Evolutionary conservation across 2,329 filamentous ascomycete species (phyloP), one percentile per base, ranked within the genome.

Genomic region (Penicillium sp.): DNA sequence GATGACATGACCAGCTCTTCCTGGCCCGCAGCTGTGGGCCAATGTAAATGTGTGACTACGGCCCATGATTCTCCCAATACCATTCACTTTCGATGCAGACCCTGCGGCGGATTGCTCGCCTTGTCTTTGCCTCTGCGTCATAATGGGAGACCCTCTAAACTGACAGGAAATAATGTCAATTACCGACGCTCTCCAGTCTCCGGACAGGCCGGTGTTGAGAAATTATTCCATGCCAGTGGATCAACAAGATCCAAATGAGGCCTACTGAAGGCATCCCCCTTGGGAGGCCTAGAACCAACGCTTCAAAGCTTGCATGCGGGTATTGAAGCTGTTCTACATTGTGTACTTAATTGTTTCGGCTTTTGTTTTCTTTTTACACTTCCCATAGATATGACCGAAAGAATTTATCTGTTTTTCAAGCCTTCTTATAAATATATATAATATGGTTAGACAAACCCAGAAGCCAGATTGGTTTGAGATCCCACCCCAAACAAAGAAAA

Each of bases 241-340:
- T 52, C 34, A 12, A 7, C 21, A 32, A 18, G 42, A 47, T 52
- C 34, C 27, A 23, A 18, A 47, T 37, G 27, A 21, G 32, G 34
- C 34, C 10, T 27, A 46, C 15, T 16, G 6, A 52, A 38, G 42
- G 42, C 42, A 40, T 25, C 38, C 23, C 23, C n/a, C 15, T 23
- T 39, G 34, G 27, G 42, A 40, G 27, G 37, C 35, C 51, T 31
- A 49, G 34, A 54, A 54, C 12, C 31, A 46, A 52, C 27, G 42
- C 50, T 52, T 40, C 42, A 52, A 52, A 52, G 34, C 51, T 35
- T 45, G 35, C 29, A 34, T 27, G 38, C 38, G 39, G 35, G 45
- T 56, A 64, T 60, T 58, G 50, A 63, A 53, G 57, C 54, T 52
- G 51, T 60, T 63, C 52, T 57, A 55, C 46, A 23, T 35, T 35